Evolutionary conservation across 768 basidiomycete genomes (phyloP), one percentile per base, ranked within the genome.

Genomic region (Auricularia auricula-judae): DNA sequence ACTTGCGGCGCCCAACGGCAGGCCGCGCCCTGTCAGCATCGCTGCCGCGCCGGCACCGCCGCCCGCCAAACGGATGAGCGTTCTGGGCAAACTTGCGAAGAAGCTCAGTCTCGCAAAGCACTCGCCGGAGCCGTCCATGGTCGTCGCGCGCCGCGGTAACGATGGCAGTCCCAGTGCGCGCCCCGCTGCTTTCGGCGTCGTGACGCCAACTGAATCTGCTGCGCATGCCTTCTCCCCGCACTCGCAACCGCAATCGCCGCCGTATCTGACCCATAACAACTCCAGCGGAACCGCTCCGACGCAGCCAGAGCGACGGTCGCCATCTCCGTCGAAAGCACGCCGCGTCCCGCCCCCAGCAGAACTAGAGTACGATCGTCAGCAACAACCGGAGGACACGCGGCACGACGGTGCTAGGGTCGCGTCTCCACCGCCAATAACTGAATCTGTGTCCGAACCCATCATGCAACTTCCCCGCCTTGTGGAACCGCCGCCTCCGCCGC

Each of bases 101-200:
- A 59, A 59, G 56, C 56, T 59, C 23, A 59, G 56, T 33, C 29
- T 59, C 34, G 56, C 56, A 14, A 59, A 59, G 56, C 56, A 59
- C 56, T 8, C 56, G 29, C 56, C 56, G 4, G 56, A 23, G 34
- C 56, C 56, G 56, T 16, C 47, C 47, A 59, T 59, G 56, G 29
- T 34, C 56, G 56, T 59, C 56, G 56, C 14, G 21, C 56, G 56
- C 11, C 56, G 56, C 47, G 47, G 18, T 5, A 51, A 10, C 47
- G 39, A 42, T 42, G 39, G 39, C 39, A 42, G 39, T 42, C 39
- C 39, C 39, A 59, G 56, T 59, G 56, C 56, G 56, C 56, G 29
- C 29, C 56, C 23, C 12, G 16, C 23, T 23, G 11, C 23, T 14
- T 29, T 14, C 23, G 34, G 56, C 21, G 4, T 23, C 29, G 34